Evolutionary conservation across 163 green algal genomes (phyloP), one percentile per base, ranked within the genome.

Genomic region (Scenedesmus sp.): DNA sequence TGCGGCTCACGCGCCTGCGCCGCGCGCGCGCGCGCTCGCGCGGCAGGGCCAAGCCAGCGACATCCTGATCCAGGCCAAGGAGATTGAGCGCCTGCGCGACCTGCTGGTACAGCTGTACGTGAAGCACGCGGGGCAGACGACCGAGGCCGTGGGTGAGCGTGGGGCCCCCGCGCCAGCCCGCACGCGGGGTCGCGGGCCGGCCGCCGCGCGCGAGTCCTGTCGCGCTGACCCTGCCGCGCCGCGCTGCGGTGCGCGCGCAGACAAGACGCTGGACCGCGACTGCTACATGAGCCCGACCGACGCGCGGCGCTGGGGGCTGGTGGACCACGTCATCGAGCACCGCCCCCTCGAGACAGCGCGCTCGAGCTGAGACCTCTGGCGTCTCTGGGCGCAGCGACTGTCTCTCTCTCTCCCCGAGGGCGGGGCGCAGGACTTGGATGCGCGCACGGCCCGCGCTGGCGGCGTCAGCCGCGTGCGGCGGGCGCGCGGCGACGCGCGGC

Each of bases 61-160:
- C 84, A 97, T 99, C 53, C 87, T 91, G 29, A 99, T 99, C 31
- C 88, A 95, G 0, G 95, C 96, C 0, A 83, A 93, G 73, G 94
- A 99, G 84, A 98, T 98, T 48, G 81, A 97, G 45, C 90, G 92
- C 47, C 89, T 95, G 74, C 84, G 94, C 26, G 81, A 83, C n/a
- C 75, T 88, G 29, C 82, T 99, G 24, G 94, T 91, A 51, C 36
- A 84, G 1, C 86, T 99, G 9, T 98, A 98, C 74, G 83, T 88
- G 1, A 81, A 90, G 50, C 95, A 98, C 87, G 98, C 94, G 0
- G 86, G 88, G 4, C 88, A 96, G 77, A n/a, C 29, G 1, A 64
- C 51, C 14, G 84, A 89, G 28, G 75, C 72, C 18, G 76, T 81
- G 2, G 73, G 84, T 87, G 66, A 58, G 84, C 70, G 39, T 6